phyloP scores from a whole-genome alignment of 805 yeast genomes.

The Candida pseudofarinosa region DNA sequence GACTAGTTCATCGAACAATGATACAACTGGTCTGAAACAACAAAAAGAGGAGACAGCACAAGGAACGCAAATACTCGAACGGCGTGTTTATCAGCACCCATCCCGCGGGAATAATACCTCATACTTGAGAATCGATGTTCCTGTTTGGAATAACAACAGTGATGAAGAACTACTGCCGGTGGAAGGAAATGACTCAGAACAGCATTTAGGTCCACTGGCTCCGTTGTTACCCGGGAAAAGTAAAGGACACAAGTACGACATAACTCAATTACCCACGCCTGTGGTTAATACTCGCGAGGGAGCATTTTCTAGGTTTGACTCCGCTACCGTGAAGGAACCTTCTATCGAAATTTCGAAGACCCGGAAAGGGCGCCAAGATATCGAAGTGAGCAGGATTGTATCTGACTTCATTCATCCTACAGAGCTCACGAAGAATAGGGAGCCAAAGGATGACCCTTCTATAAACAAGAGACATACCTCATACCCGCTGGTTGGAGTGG shows the following conservation, averaged over 20 bases:
- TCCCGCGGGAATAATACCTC: not conserved
- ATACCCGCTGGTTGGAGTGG: not conserved
- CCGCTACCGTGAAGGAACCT: conserved; percentile 1
- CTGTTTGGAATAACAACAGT: not conserved
- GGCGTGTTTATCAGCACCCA: not conserved
- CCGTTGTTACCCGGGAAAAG: not conserved
- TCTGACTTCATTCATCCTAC: conserved; percentile 30
- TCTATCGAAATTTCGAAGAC: conserved; percentile 4
- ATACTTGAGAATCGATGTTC: not conserved
- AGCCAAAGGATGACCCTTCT: conserved; percentile 6
- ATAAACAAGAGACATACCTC: not conserved
- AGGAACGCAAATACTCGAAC: not conserved
- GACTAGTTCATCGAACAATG: not conserved
- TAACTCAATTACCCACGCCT: conserved; percentile 47
- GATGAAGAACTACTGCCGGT: not conserved
- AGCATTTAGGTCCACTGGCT: not conserved
- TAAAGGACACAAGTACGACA: conserved; percentile 20
- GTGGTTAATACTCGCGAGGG: conserved; percentile 19
- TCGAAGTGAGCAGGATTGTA: conserved; percentile 20
- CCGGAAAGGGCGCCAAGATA: conserved; percentile 1
- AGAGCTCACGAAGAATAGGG: conserved; percentile 14
- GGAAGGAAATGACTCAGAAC: not conserved
- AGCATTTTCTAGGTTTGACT: conserved; percentile 13
- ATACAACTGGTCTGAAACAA: not conserved
- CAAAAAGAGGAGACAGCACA: not conserved